These are phyloP conservation scores for Thielaviopsis euricoi DNA, from an alignment of 2,329 filamentous ascomycete genomes.

Conservation along the genomic window DNA sequence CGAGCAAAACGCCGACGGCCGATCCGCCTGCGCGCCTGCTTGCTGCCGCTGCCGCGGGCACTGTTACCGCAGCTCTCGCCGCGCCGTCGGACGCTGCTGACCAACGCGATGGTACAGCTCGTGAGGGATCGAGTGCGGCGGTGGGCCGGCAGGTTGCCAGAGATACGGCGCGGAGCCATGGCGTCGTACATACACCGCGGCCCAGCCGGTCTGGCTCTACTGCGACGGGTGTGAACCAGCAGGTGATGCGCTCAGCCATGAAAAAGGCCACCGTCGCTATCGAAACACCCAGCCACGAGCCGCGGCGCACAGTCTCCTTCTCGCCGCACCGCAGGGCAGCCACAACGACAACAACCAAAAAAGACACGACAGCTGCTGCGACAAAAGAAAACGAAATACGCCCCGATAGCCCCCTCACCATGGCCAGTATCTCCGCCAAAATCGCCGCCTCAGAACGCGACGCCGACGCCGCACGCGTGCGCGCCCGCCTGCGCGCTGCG, in stretches of 20 bases:
- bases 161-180: too few relatives aligned
- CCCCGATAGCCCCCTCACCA: constrained; percentile 29
- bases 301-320: constrained; percentile 7
- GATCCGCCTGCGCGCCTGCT: background rate
- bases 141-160: too few relatives aligned
- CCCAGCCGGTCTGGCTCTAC: too few relatives aligned
- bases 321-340: constrained; percentile 13
- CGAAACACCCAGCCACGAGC: constrained; percentile 6
- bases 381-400: background rate
- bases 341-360: background rate
- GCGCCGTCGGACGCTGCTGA: too few relatives aligned
- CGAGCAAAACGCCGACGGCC: constrained; percentile 8
- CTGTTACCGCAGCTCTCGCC: constrained; percentile 12
- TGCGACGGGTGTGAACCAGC: too few relatives aligned
- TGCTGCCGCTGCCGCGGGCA: constrained; percentile 14
- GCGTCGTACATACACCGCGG: too few relatives aligned
- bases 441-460: constrained; percentile 47
- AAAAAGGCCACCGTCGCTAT: constrained; percentile 6
- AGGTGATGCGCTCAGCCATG: background rate
- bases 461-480: constrained; percentile 44
- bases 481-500: constrained; percentile 44
- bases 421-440: constrained; percentile 46
- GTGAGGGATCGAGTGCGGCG: too few relatives aligned
- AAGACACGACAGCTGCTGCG: too few relatives aligned
- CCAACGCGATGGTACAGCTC: too few relatives aligned